A percentile compares a stretch with the other conserved stretches of the same genome.
Evolutionary conservation across 768 basidiomycete species (phyloP).

Genomic region (Lanmaoa pseudosensibilis): DNA sequence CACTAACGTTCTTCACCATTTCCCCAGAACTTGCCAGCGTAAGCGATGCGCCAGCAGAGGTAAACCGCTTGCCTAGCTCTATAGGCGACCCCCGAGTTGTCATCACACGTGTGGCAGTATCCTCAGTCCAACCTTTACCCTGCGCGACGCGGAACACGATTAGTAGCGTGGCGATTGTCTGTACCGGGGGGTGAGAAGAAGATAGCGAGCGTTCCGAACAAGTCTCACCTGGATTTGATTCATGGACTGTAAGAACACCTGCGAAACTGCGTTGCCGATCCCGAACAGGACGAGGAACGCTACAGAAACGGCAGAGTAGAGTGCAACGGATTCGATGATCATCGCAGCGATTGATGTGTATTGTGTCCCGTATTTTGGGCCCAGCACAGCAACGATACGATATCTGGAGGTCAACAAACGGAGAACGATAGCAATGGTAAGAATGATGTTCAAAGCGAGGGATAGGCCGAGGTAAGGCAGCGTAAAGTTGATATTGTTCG

Average conservation of each 20-base stretch:
- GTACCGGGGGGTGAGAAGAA: neutral
- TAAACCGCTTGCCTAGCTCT: conserved; percentile 7
- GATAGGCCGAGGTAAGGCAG: conserved; percentile 30
- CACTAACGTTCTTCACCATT: neutral
- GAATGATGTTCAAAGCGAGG: conserved; percentile 33
- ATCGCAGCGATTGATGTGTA: conserved; percentile 37
- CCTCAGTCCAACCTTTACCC: conserved; percentile 8
- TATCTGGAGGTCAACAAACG: conserved; percentile 29
- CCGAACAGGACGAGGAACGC: conserved; percentile 33
- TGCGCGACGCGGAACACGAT: conserved; percentile 12
- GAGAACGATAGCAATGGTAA: conserved; percentile 32
- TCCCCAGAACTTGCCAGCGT: conserved; percentile 3
- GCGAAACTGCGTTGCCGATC: conserved; percentile 20
- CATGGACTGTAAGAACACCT: conserved; percentile 32
- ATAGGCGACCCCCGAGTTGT: neutral
- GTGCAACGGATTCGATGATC: conserved; percentile 36
- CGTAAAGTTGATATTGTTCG: conserved; percentile 13
- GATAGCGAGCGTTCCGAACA: neutral
- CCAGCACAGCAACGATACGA: conserved; percentile 15
- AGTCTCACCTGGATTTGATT: conserved; percentile 29
- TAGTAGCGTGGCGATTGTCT: conserved; percentile 7
- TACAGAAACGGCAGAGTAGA: conserved; percentile 30
- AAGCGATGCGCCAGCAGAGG: neutral
- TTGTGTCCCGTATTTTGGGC: conserved; percentile 19
- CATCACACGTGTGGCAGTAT: conserved; percentile 5